These are phyloP conservation scores for Globisporangium heterothallicum DNA, from an alignment of 352 stramenopile genomes.

Conservation along the genomic window DNA sequence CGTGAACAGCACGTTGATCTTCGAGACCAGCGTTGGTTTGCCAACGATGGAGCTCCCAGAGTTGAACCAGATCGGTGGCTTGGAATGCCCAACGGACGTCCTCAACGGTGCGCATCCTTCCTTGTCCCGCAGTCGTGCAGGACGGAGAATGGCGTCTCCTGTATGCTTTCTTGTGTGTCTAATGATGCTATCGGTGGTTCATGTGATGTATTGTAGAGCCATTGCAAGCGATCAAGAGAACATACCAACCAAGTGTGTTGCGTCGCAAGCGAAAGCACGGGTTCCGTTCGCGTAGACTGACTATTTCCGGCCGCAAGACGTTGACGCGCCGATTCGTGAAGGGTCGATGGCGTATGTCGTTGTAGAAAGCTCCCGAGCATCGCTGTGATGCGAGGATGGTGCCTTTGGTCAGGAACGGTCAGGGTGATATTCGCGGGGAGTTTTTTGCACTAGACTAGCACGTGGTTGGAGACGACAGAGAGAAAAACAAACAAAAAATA, in stretches of 20 bases:
- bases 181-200: background rate
- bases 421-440: background rate
- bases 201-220: constrained; percentile 35
- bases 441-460: too few relatives aligned
- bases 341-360: constrained; percentile 79
- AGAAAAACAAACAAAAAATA: background rate
- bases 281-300: constrained; percentile 72
- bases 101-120: constrained; percentile 7
- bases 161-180: background rate
- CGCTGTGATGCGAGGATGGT: background rate
- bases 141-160: too few relatives aligned
- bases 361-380: constrained; percentile 25
- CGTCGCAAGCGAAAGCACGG: constrained; percentile 84
- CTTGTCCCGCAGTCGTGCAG: background rate
- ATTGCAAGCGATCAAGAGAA: constrained; percentile 75
- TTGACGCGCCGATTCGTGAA: constrained; percentile 81
- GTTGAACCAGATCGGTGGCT: constrained; percentile 9
- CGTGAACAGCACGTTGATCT: constrained; percentile 13
- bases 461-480: background rate
- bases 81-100: constrained; percentile 14
- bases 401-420: background rate
- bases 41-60: constrained; percentile 11
- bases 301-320: constrained; percentile 70
- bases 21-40: constrained; percentile 12
- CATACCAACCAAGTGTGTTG: constrained; percentile 83